phyloP scores from a whole-genome alignment of 139 green algal species.

The Pseudopediastrum boryanum region DNA sequence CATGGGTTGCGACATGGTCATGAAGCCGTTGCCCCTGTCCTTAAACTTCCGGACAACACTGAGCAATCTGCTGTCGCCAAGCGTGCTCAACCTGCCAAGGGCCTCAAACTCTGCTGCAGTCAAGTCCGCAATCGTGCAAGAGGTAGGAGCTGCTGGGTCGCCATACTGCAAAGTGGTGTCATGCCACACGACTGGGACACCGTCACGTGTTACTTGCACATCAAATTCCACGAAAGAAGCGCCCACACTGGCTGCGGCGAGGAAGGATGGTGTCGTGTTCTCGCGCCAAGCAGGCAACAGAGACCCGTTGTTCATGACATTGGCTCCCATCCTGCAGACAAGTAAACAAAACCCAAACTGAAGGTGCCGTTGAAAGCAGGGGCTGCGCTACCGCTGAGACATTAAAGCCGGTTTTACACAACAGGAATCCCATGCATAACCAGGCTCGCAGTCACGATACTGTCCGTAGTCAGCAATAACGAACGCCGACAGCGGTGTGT shows the following conservation, averaged over 20 bases:
- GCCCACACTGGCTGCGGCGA: conserved; percentile 60
- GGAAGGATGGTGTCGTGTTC: conserved; percentile 83
- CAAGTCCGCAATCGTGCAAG: conserved; percentile 60
- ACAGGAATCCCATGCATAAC: too few relatives aligned
- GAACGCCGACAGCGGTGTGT: too few relatives aligned
- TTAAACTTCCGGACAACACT: conserved; percentile 32
- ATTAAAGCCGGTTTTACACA: too few relatives aligned
- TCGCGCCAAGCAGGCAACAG: conserved; percentile 62
- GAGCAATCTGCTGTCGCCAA: conserved; percentile 10
- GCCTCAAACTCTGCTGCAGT: conserved; percentile 67
- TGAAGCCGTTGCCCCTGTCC: not conserved
- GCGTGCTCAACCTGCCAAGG: conserved; percentile 36
- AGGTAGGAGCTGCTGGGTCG: conserved; percentile 31
- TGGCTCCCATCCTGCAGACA: conserved; percentile 68
- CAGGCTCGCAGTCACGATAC: too few relatives aligned
- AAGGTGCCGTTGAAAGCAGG: too few relatives aligned
- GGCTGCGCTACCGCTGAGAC: too few relatives aligned
- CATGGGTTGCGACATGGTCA: not conserved
- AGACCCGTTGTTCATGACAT: conserved; percentile 41
- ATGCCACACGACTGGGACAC: conserved; percentile 83
- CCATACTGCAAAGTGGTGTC: conserved; percentile 76
- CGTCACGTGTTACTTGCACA: conserved; percentile 81
- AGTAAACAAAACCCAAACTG: too few relatives aligned
- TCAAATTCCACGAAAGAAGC: conserved; percentile 89
- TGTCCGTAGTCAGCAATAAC: too few relatives aligned